Base-by-base conservation (phyloP, 164 flowering plant genomes). In the Chimonanthus salicifolius region DNA sequence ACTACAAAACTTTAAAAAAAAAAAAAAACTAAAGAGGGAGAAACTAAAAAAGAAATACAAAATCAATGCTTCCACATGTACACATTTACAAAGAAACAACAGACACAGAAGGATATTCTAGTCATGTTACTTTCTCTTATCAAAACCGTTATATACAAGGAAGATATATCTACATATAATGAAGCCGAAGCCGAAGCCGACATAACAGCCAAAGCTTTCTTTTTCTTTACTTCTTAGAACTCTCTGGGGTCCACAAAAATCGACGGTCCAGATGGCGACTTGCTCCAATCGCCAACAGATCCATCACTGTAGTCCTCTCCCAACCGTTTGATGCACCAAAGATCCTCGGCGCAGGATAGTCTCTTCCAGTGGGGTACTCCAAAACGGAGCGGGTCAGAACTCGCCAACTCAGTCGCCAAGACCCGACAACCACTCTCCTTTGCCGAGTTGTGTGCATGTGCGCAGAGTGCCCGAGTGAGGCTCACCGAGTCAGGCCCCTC, bases 221-320 rank as follows among this genome's bases (percentile, higher is more conserved):
- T 33, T 21, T 33, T 33, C 0, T 33, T 33, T 33, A 33, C 33
- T 44, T 13, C 15, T 66, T 44, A 92, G 70, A 91, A 68, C 78
- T 92, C 98, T 76, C 99, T 85, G 3, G 99, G 98, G 80, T 95
- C 99, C 63, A 93, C 97, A 81, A 95, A 95, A 78, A 95, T 88
- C 62, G 99, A 92, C 18, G 72, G 9, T 2, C 88, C 94, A 50
- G 97, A 85, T 9, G 83, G 76, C 6, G 99, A 92, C 73, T 90
- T 94, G 18, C 97, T 95, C 99, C 99, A 95, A 80, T 95, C 98
- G 69, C 98, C 98, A 64, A 92, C 87, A 0, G 93, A 72, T 2
- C 94, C 94, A 74, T 94, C 97, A 66, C 93, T 87, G 78, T 89
- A 88, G 71, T 90, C 95, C 68, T 88, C 94, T 45, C 84, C 89